Evolutionary conservation across 179 eudicot genomes (phyloP), one percentile per base, ranked within the genome.

Genomic region (Vitellaria paradoxa): DNA sequence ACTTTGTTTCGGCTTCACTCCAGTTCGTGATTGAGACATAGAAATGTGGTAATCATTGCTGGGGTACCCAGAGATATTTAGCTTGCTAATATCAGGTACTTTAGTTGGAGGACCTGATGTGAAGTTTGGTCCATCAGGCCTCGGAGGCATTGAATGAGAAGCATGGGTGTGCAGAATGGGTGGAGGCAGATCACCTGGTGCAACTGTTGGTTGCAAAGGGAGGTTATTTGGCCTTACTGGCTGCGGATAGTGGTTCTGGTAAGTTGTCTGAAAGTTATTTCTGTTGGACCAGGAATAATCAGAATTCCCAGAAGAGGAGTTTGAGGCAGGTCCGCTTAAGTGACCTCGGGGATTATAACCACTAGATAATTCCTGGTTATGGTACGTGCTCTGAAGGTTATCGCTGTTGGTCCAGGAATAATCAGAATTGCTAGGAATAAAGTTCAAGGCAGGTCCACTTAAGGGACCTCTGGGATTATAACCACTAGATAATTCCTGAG

Each of bases 71-170:
- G 93, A 82, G 14, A 88, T 70, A 75, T 76, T 84, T 53, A 87
- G 81, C 72, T 81, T 88, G 71, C 87, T 78, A 63, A 93, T 70
- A 82, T 91, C 88, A 73, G 89, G 97, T 66, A 82, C 47, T 75
- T 55, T 78, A 15, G 72, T 70, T 30, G 77, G 79, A 66, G 85
- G 82, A 70, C 82, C 81, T 13, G 87, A 73, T 20, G 79, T 78
- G 64, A 81, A 80, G 68, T 77, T 77, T 30, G 88, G 81, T 67
- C 77, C 81, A 73, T 86, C 88, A 73, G 91, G 84, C 81, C 88
- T 84, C 52, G 74, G 76, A 57, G 83, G 82, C 64, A 79, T 49
- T 56, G 84, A 82, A 82, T 71, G 81, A 78, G 80, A 76, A 85
- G 77, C 66, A 67, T 74, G 84, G 68, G 60, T 74, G 52, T 66